Evolutionary conservation across 2,329 filamentous ascomycete genomes (phyloP).

Genomic region (Aspergillus phoenicis): DNA sequence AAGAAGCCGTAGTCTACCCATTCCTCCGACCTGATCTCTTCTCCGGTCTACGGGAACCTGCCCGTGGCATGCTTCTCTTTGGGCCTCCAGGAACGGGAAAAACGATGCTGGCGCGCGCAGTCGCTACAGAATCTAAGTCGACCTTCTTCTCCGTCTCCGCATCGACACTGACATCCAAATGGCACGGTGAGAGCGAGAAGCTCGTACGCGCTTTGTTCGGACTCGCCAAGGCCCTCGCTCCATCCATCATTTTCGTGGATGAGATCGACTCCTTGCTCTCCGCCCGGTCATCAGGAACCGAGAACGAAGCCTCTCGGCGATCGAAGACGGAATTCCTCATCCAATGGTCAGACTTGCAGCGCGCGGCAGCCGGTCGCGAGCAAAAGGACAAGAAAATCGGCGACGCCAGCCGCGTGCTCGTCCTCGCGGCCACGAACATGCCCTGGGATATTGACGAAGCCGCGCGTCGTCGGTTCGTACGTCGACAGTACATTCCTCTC

Average conservation of each 20-base stretch:
- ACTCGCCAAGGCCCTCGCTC: conserved; percentile 84
- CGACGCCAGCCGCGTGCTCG: conserved; percentile 84
- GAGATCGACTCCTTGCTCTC: conserved; percentile 95
- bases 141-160: conserved; percentile 98
- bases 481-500: conserved; percentile 92
- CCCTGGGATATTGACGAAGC: conserved; percentile 99
- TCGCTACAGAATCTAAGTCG: conserved; percentile 90
- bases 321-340: conserved; percentile 99
- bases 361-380: conserved; percentile 85
- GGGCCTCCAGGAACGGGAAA: conserved; percentile 98
- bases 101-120: conserved; percentile 93
- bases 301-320: conserved; percentile 88
- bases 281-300: conserved; percentile 72
- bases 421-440: conserved; percentile 91
- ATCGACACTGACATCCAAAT: conserved; percentile 92
- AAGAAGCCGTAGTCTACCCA: conserved; percentile 95
- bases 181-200: conserved; percentile 94
- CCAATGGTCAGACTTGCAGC: conserved; percentile 92
- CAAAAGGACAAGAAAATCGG: conserved; percentile 62
- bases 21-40: conserved; percentile 95
- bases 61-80: conserved; percentile 92
- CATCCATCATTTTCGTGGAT: conserved; percentile 97
- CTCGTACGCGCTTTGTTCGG: conserved; percentile 88
- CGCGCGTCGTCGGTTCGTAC: conserved; percentile 83
- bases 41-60: conserved; percentile 90